These are phyloP conservation scores for Fusarium newnesense DNA, from an alignment of 2,329 filamentous ascomycete genomes.

Conservation along the genomic window DNA sequence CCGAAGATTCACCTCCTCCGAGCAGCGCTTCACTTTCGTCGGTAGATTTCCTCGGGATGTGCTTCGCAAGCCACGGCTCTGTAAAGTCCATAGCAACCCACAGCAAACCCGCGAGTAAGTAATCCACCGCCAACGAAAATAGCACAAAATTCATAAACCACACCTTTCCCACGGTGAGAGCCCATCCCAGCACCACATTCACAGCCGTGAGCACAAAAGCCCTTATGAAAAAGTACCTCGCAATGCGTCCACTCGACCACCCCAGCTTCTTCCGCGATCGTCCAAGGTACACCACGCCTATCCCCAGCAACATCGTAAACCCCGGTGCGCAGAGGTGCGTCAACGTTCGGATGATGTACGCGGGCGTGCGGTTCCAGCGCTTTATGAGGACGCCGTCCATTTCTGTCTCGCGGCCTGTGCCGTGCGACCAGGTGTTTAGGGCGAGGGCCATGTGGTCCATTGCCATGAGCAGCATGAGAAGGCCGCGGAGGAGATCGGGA, in stretches of 20 bases:
- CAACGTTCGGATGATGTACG: conserved; percentile 53
- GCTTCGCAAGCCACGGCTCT: conserved; percentile 47
- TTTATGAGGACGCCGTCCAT: conserved; percentile 49
- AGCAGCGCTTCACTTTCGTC: conserved; percentile 48
- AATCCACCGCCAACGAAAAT: conserved; percentile 58
- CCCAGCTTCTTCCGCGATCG: conserved; percentile 53
- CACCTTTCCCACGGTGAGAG: conserved; percentile 46
- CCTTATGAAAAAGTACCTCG: conserved; percentile 49
- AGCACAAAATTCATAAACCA: conserved; percentile 58
- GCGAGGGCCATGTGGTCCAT: conserved; percentile 55
- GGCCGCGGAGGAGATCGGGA: conserved; percentile 57
- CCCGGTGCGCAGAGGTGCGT: conserved; percentile 59
- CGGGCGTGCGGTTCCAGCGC: conserved; percentile 52
- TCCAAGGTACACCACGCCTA: conserved; percentile 58
- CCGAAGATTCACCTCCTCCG: background rate
- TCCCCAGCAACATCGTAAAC: conserved; percentile 58
- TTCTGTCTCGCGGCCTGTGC: conserved; percentile 51
- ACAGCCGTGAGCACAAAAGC: conserved; percentile 47
- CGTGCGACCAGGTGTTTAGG: conserved; percentile 55
- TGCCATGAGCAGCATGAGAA: conserved; percentile 58
- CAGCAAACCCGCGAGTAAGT: conserved; percentile 55
- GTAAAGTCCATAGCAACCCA: conserved; percentile 52
- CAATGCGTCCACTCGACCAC: conserved; percentile 51
- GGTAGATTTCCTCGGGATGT: conserved; percentile 22
- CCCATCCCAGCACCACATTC: conserved; percentile 46